Evolutionary conservation across 1,139 yeast genomes (phyloP).

Genomic region (Yamadazyma dendronema): DNA sequence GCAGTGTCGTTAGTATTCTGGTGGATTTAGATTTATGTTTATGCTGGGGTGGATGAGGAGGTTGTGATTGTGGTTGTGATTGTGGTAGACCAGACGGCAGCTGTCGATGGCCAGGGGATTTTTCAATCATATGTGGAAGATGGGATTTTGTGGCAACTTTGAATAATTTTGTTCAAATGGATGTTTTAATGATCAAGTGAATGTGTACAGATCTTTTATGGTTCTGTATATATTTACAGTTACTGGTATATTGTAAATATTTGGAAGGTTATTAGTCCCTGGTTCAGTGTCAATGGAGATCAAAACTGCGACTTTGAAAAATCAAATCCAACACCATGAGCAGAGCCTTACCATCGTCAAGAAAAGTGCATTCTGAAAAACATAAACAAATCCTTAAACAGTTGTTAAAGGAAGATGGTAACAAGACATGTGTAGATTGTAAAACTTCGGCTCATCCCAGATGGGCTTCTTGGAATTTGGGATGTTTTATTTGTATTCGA

Average conservation of each 20-base stretch:
- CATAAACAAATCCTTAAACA: conserved; percentile 72
- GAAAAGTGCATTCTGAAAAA: conserved; percentile 46
- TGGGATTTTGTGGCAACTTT: neutral
- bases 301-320: too few relatives aligned
- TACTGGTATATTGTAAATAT: too few relatives aligned
- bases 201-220: too few relatives aligned
- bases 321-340: too few relatives aligned
- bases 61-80: too few relatives aligned
- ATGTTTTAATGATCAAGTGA: too few relatives aligned
- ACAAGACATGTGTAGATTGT: conserved; percentile 87
- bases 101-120: neutral
- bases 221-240: too few relatives aligned
- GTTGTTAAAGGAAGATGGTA: conserved; percentile 70
- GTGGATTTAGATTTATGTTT: conserved; percentile 36
- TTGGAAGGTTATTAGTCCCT: too few relatives aligned
- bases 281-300: too few relatives aligned
- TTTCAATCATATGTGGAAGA: neutral
- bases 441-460: conserved; percentile 87
- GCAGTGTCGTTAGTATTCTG: conserved; percentile 38
- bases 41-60: conserved; percentile 1
- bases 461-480: conserved; percentile 97
- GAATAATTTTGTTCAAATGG: too few relatives aligned
- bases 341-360: conserved; percentile 38
- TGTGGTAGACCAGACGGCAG: too few relatives aligned
- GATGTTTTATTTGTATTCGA: conserved; percentile 83